Evolutionary conservation across 2,329 filamentous ascomycete genomes (phyloP).

Genomic region (Alternaria sp.): DNA sequence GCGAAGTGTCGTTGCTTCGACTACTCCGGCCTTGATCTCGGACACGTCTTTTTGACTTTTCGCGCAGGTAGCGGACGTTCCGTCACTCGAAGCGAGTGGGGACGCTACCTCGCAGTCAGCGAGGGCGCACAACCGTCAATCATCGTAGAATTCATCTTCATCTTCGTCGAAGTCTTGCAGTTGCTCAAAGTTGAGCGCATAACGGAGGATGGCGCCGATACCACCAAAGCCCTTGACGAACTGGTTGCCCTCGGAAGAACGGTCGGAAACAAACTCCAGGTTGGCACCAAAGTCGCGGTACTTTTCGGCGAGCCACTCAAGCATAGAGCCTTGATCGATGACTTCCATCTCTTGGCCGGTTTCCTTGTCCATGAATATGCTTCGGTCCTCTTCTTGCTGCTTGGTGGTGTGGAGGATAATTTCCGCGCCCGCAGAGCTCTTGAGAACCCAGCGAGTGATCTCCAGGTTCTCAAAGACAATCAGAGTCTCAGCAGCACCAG

Average conservation of each 20-base stretch:
- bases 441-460: conserved; percentile 88
- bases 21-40: conserved; percentile 36
- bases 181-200: conserved; percentile 99
- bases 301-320: conserved; percentile 99
- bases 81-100: conserved; percentile 64
- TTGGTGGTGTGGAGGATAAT: conserved; percentile 88
- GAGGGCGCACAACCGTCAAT: conserved; percentile 93
- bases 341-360: conserved; percentile 98
- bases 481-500: conserved; percentile 90
- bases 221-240: conserved; percentile 99
- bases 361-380: conserved; percentile 91
- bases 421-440: conserved; percentile 75
- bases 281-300: conserved; percentile 97
- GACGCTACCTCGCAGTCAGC: conserved; percentile 82
- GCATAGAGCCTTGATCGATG: conserved; percentile 83
- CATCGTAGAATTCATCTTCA: conserved; percentile 88
- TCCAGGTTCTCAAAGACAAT: conserved; percentile 99
- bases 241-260: conserved; percentile 97
- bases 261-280: conserved; percentile 96
- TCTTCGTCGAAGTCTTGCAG: conserved; percentile 82
- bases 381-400: conserved; percentile 77
- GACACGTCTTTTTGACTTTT: conserved; percentile 43
- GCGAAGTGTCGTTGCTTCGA: conserved; percentile 43
- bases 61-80: conserved; percentile 59
- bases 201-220: conserved; percentile 94